Base-by-base conservation (phyloP, 2,329 filamentous ascomycete genomes). In the Botrytis fragariae region DNA sequence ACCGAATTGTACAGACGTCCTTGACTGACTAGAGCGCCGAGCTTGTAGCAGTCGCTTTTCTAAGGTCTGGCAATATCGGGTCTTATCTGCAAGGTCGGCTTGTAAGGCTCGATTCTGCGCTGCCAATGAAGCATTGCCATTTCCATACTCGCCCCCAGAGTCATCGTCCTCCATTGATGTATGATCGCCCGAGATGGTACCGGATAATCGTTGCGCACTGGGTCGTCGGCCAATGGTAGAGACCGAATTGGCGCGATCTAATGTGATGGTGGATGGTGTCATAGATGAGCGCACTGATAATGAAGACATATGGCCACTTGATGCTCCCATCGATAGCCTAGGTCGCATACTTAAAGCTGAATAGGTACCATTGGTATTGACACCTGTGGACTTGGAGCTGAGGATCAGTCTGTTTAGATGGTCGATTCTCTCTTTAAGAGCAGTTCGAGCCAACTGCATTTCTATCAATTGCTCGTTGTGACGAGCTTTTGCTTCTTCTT, bases 401-500 rank as follows among this genome's bases (percentile, higher is more conserved):
- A 99, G 85, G 76, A 99, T 98, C 68, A 99, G 86, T 65, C 95
- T 91, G 83, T 98, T 99, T 64, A 99, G 86, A 82, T 99, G 96
- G 81, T 98, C 95, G 78, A 99, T 99, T 44, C 96, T 91, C 84
- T 99, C 96, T 82, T 98, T 99, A 72, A 99, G 85, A 0, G 96
- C 96, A 0, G 96, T 99, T 60, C 96, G 90, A 45, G 96, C 96
- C 64, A 99, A 88, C 81, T 99, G 96, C 93, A 99, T 98, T 83
- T 99, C 96, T 72, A 99, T 87, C 88, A 99, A 95, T 82, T 99
- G 96, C 84, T 98, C 96, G 81, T 98, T 95, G 78, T 98, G 96
- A 57, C 94, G 90, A 77, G 93, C 89, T 77, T 94, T 91, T 12
- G 93, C 92, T 82, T 98, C 93, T 78, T 92, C 89, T 81, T 96